phyloP scores from a whole-genome alignment of 768 basidiomycete species.

The Agrocybe pediades region DNA sequence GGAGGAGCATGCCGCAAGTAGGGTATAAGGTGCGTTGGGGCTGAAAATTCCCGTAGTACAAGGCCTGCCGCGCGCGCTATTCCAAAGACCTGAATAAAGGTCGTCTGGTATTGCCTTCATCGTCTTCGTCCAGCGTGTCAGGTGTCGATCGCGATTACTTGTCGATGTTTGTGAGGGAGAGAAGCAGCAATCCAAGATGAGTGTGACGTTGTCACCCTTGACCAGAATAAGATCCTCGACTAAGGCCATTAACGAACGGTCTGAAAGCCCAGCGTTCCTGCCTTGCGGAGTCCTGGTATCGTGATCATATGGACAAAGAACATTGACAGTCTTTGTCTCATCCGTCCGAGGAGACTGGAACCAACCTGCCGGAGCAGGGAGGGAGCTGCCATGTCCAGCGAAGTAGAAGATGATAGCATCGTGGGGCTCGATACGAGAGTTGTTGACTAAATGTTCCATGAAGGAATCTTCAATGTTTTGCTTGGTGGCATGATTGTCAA shows the following conservation, averaged over 20 bases:
- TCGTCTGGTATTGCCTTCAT: slow-evolving; percentile 55
- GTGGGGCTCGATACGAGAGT: slow-evolving; percentile 56
- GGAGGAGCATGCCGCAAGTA: slow-evolving; percentile 58
- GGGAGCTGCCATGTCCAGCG: slow-evolving; percentile 69
- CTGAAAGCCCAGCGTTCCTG: slow-evolving; percentile 63
- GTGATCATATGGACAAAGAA: slow-evolving; percentile 69
- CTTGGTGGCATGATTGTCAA: slow-evolving; percentile 63
- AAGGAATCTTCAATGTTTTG: slow-evolving; percentile 61
- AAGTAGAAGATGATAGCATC: slow-evolving; percentile 73
- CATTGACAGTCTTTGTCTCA: slow-evolving; percentile 42
- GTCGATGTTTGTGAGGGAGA: slow-evolving; percentile 39
- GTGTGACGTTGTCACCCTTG: slow-evolving; percentile 72
- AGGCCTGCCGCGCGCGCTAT: slow-evolving; percentile 38
- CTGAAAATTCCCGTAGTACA: slow-evolving; percentile 48
- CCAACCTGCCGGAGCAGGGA: slow-evolving; percentile 63
- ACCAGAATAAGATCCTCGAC: slow-evolving; percentile 52
- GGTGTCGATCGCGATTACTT: slow-evolving; percentile 44
- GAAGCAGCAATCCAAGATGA: slow-evolving; percentile 70
- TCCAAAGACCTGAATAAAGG: slow-evolving; percentile 58
- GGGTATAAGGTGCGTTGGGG: slow-evolving; percentile 44
- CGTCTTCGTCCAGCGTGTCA: slow-evolving; percentile 63
- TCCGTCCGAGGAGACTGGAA: slow-evolving; percentile 45
- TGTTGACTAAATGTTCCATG: slow-evolving; percentile 63
- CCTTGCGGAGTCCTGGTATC: slow-evolving; percentile 50
- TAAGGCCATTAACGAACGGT: slow-evolving; percentile 65